phyloP scores from a whole-genome alignment of 2,329 filamentous ascomycete species.

The Pseudogymnoascus sp. region DNA sequence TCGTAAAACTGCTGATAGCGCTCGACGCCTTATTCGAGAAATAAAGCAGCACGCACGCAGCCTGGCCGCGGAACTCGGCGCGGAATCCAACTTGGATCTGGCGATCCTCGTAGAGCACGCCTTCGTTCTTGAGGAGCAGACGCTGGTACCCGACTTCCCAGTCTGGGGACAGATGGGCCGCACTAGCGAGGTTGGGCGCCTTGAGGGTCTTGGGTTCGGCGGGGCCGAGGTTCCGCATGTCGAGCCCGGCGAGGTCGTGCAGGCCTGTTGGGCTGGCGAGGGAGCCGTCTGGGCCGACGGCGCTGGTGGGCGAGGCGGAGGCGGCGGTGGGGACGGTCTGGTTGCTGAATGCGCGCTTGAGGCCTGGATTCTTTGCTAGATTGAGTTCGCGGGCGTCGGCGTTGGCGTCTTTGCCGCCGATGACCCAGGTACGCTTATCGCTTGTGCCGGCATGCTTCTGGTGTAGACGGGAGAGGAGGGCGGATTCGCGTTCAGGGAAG shows the following conservation, averaged over 20 bases:
- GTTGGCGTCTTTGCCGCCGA: slow-evolving; percentile 95
- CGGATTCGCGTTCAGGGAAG: slow-evolving; percentile 89
- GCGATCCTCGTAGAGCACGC: slow-evolving; percentile 87
- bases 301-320: slow-evolving; percentile 30
- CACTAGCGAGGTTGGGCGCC: slow-evolving; percentile 79
- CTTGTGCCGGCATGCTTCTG: slow-evolving; percentile 89
- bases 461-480: slow-evolving; percentile 82
- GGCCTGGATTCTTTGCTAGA: slow-evolving; percentile 69
- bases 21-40: slow-evolving; percentile 90
- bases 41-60: slow-evolving; percentile 91
- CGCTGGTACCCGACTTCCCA: slow-evolving; percentile 89
- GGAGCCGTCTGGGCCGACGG: slow-evolving; percentile 36
- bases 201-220: slow-evolving; percentile 51
- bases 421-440: slow-evolving; percentile 94
- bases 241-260: slow-evolving; percentile 71
- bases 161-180: slow-evolving; percentile 84
- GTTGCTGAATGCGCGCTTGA: slow-evolving; percentile 79
- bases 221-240: slow-evolving; percentile 57
- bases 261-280: slow-evolving; percentile 41
- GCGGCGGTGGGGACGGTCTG: slow-evolving; percentile 27
- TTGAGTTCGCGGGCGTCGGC: slow-evolving; percentile 69
- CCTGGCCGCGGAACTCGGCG: slow-evolving; percentile 89
- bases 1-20: slow-evolving; percentile 83
- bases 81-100: slow-evolving; percentile 89
- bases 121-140: slow-evolving; percentile 70